Conservation (phyloP, 176 grass and related monocot genomes). For the Aegilops sharonensis region DNA sequence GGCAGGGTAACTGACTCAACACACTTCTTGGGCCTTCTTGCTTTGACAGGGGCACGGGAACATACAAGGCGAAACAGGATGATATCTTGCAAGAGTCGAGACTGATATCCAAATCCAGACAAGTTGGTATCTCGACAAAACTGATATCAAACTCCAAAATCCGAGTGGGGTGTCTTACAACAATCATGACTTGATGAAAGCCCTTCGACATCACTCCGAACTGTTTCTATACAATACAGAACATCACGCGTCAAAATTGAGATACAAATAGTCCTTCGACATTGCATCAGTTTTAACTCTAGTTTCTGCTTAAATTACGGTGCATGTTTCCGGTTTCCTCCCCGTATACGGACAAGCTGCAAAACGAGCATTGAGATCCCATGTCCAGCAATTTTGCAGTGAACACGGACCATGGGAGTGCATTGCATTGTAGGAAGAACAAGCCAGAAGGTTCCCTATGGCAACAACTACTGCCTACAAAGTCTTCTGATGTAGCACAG, state of each 20-base stretch:
- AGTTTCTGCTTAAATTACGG: neutral
- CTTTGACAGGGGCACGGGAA: no score
- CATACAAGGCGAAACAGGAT: no score
- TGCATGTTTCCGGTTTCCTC: neutral
- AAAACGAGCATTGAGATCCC: neutral
- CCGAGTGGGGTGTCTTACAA: no score
- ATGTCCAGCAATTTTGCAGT: neutral
- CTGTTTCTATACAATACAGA: neutral
- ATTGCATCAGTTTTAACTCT: neutral
- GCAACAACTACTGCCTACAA: slow-evolving; percentile 12
- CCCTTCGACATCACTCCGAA: no score
- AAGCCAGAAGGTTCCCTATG: neutral
- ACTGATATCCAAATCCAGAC: no score
- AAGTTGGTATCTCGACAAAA: no score
- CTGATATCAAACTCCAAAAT: no score
- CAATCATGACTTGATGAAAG: no score
- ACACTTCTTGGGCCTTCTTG: no score
- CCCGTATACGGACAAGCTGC: neutral
- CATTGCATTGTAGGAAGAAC: slow-evolving; percentile 7
- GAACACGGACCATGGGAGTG: neutral
- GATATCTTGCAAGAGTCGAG: no score
- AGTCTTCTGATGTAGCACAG: slow-evolving; percentile 19
- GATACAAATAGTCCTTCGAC: neutral
- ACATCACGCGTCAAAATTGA: neutral
- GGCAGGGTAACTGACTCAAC: no score